Evolutionary conservation across 495 filamentous ascomycete species (phyloP).

Genomic region (Astrocystis sublimbata): DNA sequence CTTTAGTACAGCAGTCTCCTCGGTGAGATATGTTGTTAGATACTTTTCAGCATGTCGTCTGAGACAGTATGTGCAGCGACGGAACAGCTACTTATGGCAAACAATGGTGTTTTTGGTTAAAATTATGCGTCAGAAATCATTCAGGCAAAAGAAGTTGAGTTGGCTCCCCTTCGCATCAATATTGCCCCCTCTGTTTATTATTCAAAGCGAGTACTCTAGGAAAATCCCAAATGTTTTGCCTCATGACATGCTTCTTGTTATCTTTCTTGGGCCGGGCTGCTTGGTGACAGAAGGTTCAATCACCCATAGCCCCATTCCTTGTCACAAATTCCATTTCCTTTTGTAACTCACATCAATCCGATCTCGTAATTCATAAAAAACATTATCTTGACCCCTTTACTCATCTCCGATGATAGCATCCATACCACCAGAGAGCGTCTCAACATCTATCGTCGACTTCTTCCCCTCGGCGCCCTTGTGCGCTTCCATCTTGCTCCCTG

Average conservation of each 20-base stretch:
- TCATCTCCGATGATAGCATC: slow-evolving; percentile 34
- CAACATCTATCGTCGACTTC: slow-evolving; percentile 27
- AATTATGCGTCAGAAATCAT: not conserved
- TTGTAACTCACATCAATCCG: not conserved
- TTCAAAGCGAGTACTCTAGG: not conserved
- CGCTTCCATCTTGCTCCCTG: slow-evolving; percentile 35
- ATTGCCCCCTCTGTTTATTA: not conserved
- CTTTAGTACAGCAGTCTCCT: not conserved
- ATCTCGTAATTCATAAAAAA: not conserved
- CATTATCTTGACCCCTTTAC: not conserved
- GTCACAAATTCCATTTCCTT: too few relatives aligned
- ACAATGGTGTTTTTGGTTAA: not conserved
- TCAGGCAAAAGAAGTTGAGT: not conserved
- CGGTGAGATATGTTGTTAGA: not conserved
- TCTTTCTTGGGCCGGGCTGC: too few relatives aligned
- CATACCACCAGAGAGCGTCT: slow-evolving; percentile 32
- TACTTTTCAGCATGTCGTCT: too few relatives aligned
- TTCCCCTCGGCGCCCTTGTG: slow-evolving; percentile 37
- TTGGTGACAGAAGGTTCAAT: not conserved
- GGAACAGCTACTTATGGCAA: too few relatives aligned
- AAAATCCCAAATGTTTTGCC: not conserved
- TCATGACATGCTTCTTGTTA: not conserved
- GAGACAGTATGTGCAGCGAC: too few relatives aligned
- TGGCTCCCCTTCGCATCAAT: not conserved
- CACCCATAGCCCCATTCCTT: not conserved